These are phyloP conservation scores for Talaromyces liani DNA, from an alignment of 495 filamentous ascomycete genomes.

Conservation along the genomic window DNA sequence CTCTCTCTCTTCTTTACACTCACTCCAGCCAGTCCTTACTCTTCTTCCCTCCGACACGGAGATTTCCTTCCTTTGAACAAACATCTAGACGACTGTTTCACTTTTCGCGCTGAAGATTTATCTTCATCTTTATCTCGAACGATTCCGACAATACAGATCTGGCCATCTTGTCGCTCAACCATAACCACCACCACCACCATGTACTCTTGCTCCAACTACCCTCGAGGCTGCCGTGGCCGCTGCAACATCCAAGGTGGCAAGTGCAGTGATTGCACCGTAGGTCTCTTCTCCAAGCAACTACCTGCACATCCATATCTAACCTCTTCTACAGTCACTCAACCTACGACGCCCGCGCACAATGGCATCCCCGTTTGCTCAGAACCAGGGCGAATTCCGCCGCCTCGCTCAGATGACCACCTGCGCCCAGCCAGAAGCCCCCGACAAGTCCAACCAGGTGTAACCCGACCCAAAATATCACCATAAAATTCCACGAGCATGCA, in stretches of 20 bases:
- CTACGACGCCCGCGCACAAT: slow-evolving; percentile 33
- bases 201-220: slow-evolving; percentile 46
- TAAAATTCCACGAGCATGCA: not conserved
- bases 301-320: slow-evolving; percentile 12
- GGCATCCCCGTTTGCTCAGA: slow-evolving; percentile 36
- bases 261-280: slow-evolving; percentile 41
- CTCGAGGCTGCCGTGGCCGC: slow-evolving; percentile 43
- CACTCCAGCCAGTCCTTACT: not conserved
- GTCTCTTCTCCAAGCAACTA: slow-evolving; percentile 11
- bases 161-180: not conserved
- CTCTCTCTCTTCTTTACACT: not conserved
- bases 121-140: not conserved
- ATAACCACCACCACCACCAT: slow-evolving; percentile 18
- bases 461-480: not conserved
- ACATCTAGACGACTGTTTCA: slow-evolving; percentile 1
- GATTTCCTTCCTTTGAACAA: slow-evolving; percentile 7
- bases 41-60: slow-evolving; percentile 1
- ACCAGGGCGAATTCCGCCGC: slow-evolving; percentile 32
- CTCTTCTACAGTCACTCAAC: slow-evolving; percentile 25
- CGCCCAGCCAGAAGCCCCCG: not conserved
- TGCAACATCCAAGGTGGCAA: slow-evolving; percentile 36
- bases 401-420: slow-evolving; percentile 16
- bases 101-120: not conserved
- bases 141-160: slow-evolving; percentile 3
- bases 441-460: slow-evolving; percentile 8